Conservation (phyloP, 805 yeast species). For the Hanseniaspora guilliermondii region DNA sequence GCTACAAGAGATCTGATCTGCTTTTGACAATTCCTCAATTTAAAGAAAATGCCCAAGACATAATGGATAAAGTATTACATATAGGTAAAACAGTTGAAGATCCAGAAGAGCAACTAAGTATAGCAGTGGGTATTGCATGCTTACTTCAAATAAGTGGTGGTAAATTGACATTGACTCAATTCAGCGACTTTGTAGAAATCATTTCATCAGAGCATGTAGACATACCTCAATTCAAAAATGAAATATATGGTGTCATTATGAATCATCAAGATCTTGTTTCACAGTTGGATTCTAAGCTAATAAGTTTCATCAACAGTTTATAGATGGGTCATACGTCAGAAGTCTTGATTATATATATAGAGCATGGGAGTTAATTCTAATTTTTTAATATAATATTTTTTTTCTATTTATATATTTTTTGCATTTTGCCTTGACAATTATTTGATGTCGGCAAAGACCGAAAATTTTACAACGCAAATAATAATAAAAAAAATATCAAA, state of each 20-base stretch:
- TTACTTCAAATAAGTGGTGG: conserved; percentile 32
- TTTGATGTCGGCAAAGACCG: no score
- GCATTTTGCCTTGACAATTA: no score
- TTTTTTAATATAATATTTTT: no score
- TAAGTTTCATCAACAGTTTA: conserved; percentile 8
- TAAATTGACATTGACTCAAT: background rate
- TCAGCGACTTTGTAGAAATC: conserved; percentile 23
- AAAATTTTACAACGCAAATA: no score
- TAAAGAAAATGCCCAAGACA: conserved; percentile 23
- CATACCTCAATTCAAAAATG: conserved; percentile 22
- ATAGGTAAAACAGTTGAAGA: conserved; percentile 57
- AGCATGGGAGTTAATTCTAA: no score
- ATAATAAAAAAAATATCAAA: no score
- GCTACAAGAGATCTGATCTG: conserved; percentile 46
- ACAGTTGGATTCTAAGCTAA: conserved; percentile 1
- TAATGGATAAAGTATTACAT: conserved; percentile 58
- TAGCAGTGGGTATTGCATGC: conserved; percentile 72
- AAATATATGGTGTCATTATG: conserved; percentile 22
- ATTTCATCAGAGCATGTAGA: conserved; percentile 23
- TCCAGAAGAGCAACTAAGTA: conserved; percentile 77
- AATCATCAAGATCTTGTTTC: conserved; percentile 7
- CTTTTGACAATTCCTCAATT: conserved; percentile 42
- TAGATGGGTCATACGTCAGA: background rate
- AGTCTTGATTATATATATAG: no score
- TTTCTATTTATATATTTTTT: no score